Percentiles rank a stretch among this genome's conserved stretches.
Evolutionary conservation across 2,329 filamentous ascomycete genomes (phyloP).

Genomic region (Emergomyces orientalis): DNA sequence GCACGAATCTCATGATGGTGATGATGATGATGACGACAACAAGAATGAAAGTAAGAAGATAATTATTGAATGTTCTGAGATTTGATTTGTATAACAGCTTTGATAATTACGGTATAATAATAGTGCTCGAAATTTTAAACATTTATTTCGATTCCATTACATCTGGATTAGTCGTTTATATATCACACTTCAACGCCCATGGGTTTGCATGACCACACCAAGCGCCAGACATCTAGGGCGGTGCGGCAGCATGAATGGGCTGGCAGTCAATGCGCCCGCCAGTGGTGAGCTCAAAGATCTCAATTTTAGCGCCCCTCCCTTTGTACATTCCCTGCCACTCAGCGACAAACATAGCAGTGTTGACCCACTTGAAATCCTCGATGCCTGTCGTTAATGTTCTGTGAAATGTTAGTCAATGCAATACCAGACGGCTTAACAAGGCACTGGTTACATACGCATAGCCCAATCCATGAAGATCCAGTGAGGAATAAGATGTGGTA

Average conservation of each 20-base stretch:
- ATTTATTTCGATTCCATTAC: no score
- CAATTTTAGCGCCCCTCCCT: neutral
- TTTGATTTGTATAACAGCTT: neutral
- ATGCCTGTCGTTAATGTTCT: neutral
- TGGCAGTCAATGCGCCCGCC: neutral
- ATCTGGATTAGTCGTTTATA: no score
- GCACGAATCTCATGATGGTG: neutral
- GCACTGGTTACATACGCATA: neutral
- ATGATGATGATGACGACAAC: neutral
- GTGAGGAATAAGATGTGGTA: neutral
- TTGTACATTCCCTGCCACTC: neutral
- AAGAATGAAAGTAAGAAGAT: no score
- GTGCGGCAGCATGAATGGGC: neutral
- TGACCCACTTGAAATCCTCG: neutral
- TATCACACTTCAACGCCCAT: no score
- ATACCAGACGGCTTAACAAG: no score
- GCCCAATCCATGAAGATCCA: neutral
- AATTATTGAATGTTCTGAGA: no score
- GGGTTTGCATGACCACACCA: no score
- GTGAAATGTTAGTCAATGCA: neutral
- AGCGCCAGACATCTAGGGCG: neutral
- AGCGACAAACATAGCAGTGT: neutral
- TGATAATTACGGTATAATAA: neutral
- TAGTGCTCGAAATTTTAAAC: neutral
- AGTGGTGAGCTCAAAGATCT: neutral